phyloP scores from a whole-genome alignment of 148 eudicot genomes.

The Nepenthes gracilis region DNA sequence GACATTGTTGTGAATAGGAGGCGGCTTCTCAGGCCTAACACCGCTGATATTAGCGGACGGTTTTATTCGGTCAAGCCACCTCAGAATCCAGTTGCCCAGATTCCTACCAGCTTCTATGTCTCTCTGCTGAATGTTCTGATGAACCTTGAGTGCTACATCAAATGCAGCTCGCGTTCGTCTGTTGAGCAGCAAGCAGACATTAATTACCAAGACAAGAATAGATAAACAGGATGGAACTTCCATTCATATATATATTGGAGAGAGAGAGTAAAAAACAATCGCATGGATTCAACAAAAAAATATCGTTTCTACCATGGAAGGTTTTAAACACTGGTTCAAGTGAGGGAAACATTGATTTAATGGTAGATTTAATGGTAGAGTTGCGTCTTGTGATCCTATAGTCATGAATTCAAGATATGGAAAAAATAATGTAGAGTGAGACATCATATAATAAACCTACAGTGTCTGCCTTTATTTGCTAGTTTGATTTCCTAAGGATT shows the following conservation, averaged over 20 bases:
- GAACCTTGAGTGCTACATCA: constrained; percentile 61
- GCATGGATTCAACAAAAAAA: too few species aligned
- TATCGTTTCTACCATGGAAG: too few species aligned
- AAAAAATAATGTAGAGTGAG: too few species aligned
- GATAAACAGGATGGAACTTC: neutral
- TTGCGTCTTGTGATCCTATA: too few species aligned
- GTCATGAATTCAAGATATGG: too few species aligned
- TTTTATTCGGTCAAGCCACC: constrained; percentile 60
- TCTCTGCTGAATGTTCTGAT: constrained; percentile 61
- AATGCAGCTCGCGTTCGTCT: constrained; percentile 68
- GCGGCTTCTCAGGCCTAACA: constrained; percentile 13
- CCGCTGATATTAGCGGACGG: constrained; percentile 77
- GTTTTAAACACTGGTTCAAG: too few species aligned
- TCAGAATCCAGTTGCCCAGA: constrained; percentile 74
- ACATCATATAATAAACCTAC: too few species aligned
- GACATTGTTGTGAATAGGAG: constrained; percentile 14
- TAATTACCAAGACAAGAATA: neutral
- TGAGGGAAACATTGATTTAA: too few species aligned
- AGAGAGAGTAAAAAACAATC: too few species aligned
- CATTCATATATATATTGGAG: neutral
- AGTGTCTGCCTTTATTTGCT: too few species aligned
- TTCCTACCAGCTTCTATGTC: constrained; percentile 71
- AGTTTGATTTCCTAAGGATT: too few species aligned
- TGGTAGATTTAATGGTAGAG: too few species aligned
- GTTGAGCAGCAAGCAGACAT: constrained; percentile 2